Evolutionary conservation across 176 grass and related monocot genomes (phyloP).

Genomic region (Phyllostachys edulis): DNA sequence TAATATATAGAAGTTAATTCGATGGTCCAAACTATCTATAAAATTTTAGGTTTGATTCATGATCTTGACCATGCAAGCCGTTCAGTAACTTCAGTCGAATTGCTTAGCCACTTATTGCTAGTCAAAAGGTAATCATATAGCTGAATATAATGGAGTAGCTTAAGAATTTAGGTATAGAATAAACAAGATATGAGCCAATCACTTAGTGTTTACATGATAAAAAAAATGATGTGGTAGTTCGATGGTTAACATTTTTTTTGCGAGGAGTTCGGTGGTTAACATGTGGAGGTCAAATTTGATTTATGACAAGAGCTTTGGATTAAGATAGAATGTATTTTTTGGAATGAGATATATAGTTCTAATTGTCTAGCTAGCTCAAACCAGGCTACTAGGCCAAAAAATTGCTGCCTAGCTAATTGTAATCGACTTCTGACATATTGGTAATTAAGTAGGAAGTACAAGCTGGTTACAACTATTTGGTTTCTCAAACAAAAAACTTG

Average conservation of each 20-base stretch:
- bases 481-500: neutral
- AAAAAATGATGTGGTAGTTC: neutral
- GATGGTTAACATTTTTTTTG: too few relatives aligned
- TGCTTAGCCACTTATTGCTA: conserved; percentile 19
- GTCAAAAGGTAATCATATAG: conserved; percentile 29
- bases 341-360: neutral
- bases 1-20: neutral
- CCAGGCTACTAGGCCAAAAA: neutral
- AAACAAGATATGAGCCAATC: neutral
- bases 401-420: neutral
- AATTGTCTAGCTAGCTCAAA: neutral
- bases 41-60: neutral
- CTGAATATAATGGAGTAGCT: conserved; percentile 20
- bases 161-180: neutral
- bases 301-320: neutral
- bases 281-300: neutral
- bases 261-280: neutral
- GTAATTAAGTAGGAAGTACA: neutral
- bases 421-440: neutral
- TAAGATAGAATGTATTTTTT: neutral
- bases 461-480: neutral
- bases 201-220: neutral
- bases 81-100: neutral
- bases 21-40: conserved; percentile 11
- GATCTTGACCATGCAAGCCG: conserved; percentile 1